Evolutionary conservation across 441 rosid species (phyloP).

Genomic region (Theobroma grandiflorum): DNA sequence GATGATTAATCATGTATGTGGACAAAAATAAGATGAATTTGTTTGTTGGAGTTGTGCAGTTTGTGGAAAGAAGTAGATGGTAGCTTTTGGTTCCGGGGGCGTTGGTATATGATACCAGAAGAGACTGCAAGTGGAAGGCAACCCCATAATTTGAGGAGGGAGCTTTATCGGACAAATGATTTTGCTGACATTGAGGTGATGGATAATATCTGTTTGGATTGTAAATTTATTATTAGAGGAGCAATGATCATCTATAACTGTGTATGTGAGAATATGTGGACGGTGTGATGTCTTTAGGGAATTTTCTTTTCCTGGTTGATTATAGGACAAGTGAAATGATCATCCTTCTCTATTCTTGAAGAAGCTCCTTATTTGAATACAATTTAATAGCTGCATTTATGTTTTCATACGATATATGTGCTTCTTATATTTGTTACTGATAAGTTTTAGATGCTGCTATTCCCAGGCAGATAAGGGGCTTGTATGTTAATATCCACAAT

Average conservation of each 20-base stretch:
- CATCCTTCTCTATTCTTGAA: neutral
- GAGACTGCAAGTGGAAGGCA: constrained; percentile 90
- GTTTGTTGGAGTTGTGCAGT: constrained; percentile 42
- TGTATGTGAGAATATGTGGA: neutral
- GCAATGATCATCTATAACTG: neutral
- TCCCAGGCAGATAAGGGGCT: neutral
- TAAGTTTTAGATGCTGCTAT: neutral
- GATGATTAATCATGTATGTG: constrained; percentile 12
- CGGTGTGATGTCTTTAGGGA: constrained; percentile 14
- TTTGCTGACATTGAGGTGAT: constrained; percentile 83
- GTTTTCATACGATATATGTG: neutral
- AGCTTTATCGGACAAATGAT: constrained; percentile 83
- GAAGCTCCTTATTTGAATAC: neutral
- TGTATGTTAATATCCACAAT: neutral
- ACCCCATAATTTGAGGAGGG: constrained; percentile 81
- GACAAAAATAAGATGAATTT: neutral
- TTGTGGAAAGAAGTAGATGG: constrained; percentile 82
- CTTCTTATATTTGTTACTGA: neutral
- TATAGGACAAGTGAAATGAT: neutral
- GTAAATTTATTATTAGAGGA: neutral
- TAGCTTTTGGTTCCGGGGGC: constrained; percentile 75
- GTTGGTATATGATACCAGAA: constrained; percentile 92
- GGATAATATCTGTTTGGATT: constrained; percentile 20
- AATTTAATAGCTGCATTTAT: neutral
- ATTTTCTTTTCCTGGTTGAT: constrained; percentile 14